phyloP scores from a whole-genome alignment of 352 stramenopile species.

The Aphanomyces astaci region DNA sequence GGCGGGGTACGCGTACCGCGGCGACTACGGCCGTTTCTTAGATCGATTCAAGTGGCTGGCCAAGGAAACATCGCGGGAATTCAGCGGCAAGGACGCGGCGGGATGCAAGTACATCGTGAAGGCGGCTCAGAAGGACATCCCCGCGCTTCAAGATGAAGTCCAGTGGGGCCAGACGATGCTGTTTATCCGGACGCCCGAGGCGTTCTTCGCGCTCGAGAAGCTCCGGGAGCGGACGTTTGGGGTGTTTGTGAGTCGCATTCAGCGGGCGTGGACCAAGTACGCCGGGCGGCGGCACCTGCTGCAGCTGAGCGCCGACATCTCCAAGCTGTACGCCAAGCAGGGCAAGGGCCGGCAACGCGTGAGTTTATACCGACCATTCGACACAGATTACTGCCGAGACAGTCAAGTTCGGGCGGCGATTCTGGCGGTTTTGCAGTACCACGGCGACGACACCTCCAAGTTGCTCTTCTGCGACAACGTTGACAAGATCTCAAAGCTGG shows the following conservation, averaged over 20 bases:
- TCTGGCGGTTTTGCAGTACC: conserved; percentile 58
- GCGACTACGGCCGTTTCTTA: conserved; percentile 80
- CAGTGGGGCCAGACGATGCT: conserved; percentile 87
- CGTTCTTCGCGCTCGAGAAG: conserved; percentile 85
- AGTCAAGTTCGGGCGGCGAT: conserved; percentile 51
- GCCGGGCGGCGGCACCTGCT: conserved; percentile 71
- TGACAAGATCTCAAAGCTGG: conserved; percentile 43
- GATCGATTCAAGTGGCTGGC: conserved; percentile 76
- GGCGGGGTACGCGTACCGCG: conserved; percentile 75
- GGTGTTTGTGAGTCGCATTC: conserved; percentile 68
- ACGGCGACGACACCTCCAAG: conserved; percentile 63
- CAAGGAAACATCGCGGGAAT: conserved; percentile 77
- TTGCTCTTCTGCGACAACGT: conserved; percentile 75
- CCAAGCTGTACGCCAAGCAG: conserved; percentile 71
- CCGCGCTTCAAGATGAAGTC: conserved; percentile 68
- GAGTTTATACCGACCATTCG: conserved; percentile 82
- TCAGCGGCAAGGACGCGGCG: conserved; percentile 73
- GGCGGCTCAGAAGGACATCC: conserved; percentile 56
- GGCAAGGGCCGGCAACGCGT: conserved; percentile 78
- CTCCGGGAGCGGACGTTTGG: conserved; percentile 73
- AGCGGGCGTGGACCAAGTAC: conserved; percentile 78
- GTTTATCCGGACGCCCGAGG: conserved; percentile 86
- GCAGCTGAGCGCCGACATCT: conserved; percentile 76
- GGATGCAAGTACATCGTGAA: conserved; percentile 75
- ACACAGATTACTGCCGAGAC: conserved; percentile 75